Conservation (phyloP, 495 filamentous ascomycete genomes). For the Talaromyces borbonicus region DNA sequence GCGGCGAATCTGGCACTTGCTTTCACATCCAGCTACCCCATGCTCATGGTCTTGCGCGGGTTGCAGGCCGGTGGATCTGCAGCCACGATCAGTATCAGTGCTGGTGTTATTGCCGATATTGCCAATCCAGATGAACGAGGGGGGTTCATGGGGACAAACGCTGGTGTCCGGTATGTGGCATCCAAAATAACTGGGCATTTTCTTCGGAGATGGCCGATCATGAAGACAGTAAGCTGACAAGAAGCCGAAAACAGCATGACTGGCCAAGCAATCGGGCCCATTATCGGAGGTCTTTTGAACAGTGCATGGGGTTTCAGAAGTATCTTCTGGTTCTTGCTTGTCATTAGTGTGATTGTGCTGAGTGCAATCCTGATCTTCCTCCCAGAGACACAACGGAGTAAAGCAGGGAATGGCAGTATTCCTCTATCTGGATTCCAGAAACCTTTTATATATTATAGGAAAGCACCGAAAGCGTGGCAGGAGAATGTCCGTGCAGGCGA, state of each 20-base stretch:
- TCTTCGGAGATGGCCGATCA: not conserved
- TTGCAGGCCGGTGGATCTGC: constrained; percentile 55
- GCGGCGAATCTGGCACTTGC: constrained; percentile 53
- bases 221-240: no score
- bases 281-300: constrained; percentile 30
- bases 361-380: constrained; percentile 40
- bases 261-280: constrained; percentile 25
- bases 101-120: constrained; percentile 54
- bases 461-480: not conserved
- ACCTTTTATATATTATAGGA: not conserved
- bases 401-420: constrained; percentile 58
- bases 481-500: not conserved
- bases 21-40: constrained; percentile 50
- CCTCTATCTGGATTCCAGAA: constrained; percentile 1
- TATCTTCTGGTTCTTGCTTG: constrained; percentile 37
- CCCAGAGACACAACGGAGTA: constrained; percentile 59
- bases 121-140: constrained; percentile 47
- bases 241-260: constrained; percentile 14
- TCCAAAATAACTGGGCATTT: not conserved
- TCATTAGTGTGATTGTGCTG: constrained; percentile 20
- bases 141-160: constrained; percentile 41
- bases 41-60: constrained; percentile 52
- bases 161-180: constrained; percentile 10
- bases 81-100: constrained; percentile 37
- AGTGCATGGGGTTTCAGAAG: constrained; percentile 27